Base-by-base conservation (phyloP, 768 basidiomycete species). In the Kwoniella sp. region DNA sequence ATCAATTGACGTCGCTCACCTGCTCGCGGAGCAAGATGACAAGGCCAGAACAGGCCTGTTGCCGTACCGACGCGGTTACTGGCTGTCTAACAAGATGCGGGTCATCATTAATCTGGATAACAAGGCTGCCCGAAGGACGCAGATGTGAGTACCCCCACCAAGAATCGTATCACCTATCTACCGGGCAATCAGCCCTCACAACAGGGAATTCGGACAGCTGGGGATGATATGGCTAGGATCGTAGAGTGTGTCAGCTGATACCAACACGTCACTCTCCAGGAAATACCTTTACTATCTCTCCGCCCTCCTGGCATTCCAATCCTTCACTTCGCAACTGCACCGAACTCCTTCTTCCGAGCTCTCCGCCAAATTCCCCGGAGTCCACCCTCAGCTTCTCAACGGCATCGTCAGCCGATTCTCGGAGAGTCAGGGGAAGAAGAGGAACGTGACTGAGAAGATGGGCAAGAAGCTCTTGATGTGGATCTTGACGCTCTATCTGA, bases 401-500 rank as follows among this genome's bases (percentile, higher is more conserved):
- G 86, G 89, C 4, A 82, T 96, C 23, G 72, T 93, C 26, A 83
- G 87, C 2, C 84, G 91, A 58, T 98, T 95, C 81, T 88, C 93
- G 0, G 92, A 96, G 81, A 83, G 90, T 71, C 22, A 50, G 9
- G 89, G 86, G 8, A 86, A 85, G 20, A 84, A 84, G 90, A 91
- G 67, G 0, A 83, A 84, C 61, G 77, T 85, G 23, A 96, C 93
- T 2, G 84, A 88, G 5, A 84, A 87, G 60, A 89, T 85, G 34
- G 86, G 90, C 75, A 88, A 88, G 2, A 86, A 85, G 71, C 83
- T 95, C 1, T 81, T 93, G 62, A 86, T 90, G 1, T 86, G 92
- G 73, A 85, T 93, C 75, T 89, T 95, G 66, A 88, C 90, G 0
- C 82, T 95, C 0, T 91, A 89, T 73, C 85, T 96, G 29, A 87